phyloP scores from a whole-genome alignment of 305 asterid genomes.

The Stenogyne calaminthoides region DNA sequence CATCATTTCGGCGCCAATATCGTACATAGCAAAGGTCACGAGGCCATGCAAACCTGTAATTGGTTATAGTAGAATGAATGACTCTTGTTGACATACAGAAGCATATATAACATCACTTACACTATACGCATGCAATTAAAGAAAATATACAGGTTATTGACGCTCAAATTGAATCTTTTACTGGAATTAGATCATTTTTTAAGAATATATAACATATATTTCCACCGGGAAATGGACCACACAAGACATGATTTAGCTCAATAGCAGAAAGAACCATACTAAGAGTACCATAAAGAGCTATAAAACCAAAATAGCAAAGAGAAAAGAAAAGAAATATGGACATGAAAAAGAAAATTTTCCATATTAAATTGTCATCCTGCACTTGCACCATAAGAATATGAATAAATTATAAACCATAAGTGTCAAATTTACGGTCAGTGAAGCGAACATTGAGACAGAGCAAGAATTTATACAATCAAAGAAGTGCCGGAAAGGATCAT shows the following conservation, averaged over 20 bases:
- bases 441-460: constrained; percentile 9
- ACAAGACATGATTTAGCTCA: constrained; percentile 19
- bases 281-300: constrained; percentile 18
- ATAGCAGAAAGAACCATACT: constrained; percentile 15
- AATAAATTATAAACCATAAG: constrained; percentile 17
- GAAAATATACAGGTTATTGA: constrained; percentile 15
- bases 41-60: constrained; percentile 91
- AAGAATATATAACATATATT: constrained; percentile 20
- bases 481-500: constrained; percentile 1
- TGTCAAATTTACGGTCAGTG: constrained; percentile 15
- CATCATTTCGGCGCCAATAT: constrained; percentile 99
- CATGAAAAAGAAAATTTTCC: no score
- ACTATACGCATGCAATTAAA: constrained; percentile 4
- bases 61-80: constrained; percentile 21
- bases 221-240: constrained; percentile 28
- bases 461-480: constrained; percentile 19
- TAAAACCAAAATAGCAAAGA: neutral
- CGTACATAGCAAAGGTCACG: constrained; percentile 99
- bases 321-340: constrained; percentile 7
- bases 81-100: constrained; percentile 8
- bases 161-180: constrained; percentile 21
- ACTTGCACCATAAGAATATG: no score
- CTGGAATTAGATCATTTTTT: constrained; percentile 21
- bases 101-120: constrained; percentile 3
- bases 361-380: no score